Evolutionary conservation across 108 stramenopile genomes (phyloP).

Genomic region (Epithemia pelagica): DNA sequence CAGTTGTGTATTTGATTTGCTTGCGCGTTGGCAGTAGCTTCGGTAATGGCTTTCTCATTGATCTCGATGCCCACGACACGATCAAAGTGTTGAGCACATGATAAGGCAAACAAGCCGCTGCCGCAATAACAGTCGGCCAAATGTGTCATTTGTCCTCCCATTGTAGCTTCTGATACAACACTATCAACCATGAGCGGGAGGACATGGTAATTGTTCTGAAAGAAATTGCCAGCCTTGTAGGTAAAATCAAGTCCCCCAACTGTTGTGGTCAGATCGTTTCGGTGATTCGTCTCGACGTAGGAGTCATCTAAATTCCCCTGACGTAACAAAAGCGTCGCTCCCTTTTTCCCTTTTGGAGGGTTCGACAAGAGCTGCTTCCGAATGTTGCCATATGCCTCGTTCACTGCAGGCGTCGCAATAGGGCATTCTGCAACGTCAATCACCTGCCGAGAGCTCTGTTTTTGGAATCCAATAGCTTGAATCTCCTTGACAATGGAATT

Average conservation of each 20-base stretch:
- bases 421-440: constrained; percentile 89
- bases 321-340: constrained; percentile 87
- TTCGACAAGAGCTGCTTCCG: constrained; percentile 40
- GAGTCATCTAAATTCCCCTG: constrained; percentile 49
- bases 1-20: constrained; percentile 68
- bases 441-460: constrained; percentile 57
- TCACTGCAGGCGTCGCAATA: constrained; percentile 92
- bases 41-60: constrained; percentile 76
- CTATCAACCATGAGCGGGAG: constrained; percentile 89
- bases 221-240: constrained; percentile 94
- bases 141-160: constrained; percentile 36
- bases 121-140: constrained; percentile 96
- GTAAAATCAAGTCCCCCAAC: constrained; percentile 64
- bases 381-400: constrained; percentile 51
- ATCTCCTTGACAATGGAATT: constrained; percentile 1
- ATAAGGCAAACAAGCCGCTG: constrained; percentile 88
- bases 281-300: constrained; percentile 81
- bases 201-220: constrained; percentile 95
- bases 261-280: constrained; percentile 62
- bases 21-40: constrained; percentile 77
- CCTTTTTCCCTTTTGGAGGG: constrained; percentile 23
- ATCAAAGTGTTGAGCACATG: constrained; percentile 67
- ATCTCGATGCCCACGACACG: constrained; percentile 92
- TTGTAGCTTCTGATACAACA: constrained; percentile 48
- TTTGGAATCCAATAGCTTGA: constrained; percentile 71